Conservation (phyloP, 345 rosid genomes). For the Gossypium longicalyx region DNA sequence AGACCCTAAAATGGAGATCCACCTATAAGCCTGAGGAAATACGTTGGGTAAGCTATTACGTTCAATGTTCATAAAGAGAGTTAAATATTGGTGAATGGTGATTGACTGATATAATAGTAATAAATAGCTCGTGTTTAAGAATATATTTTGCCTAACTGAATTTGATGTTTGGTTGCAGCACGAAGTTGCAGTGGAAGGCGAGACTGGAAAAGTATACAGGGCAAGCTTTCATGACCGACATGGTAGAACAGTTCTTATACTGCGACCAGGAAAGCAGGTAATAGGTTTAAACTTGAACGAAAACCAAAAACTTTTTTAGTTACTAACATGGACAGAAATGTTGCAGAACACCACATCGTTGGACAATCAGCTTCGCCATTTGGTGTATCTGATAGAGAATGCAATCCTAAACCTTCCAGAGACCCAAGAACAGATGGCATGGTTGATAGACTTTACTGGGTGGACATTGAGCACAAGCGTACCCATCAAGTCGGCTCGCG, state of each 20-base stretch:
- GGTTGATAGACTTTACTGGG: slow-evolving; percentile 91
- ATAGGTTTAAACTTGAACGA: not conserved
- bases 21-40: slow-evolving; percentile 79
- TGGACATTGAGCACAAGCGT: slow-evolving; percentile 71
- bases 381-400: slow-evolving; percentile 88
- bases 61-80: not conserved
- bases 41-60: slow-evolving; percentile 51
- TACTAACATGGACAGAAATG: not conserved
- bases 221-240: slow-evolving; percentile 83
- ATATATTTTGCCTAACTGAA: not conserved
- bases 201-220: slow-evolving; percentile 82
- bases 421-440: slow-evolving; percentile 86
- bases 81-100: not conserved
- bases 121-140: not conserved
- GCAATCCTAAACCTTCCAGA: slow-evolving; percentile 85
- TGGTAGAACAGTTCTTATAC: slow-evolving; percentile 78
- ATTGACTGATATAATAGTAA: not conserved
- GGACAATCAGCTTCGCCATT: slow-evolving; percentile 68
- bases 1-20: slow-evolving; percentile 77
- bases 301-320: not conserved
- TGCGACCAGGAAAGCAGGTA: slow-evolving; percentile 93
- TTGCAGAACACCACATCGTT: slow-evolving; percentile 71
- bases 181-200: slow-evolving; percentile 81
- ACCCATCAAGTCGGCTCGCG: slow-evolving; percentile 80
- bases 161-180: slow-evolving; percentile 32